A percentile compares a stretch with the other conserved stretches of the same genome.
These are phyloP conservation scores for Colletotrichum sp. DNA, from an alignment of 2,329 filamentous ascomycete species.

Conservation along the genomic window DNA sequence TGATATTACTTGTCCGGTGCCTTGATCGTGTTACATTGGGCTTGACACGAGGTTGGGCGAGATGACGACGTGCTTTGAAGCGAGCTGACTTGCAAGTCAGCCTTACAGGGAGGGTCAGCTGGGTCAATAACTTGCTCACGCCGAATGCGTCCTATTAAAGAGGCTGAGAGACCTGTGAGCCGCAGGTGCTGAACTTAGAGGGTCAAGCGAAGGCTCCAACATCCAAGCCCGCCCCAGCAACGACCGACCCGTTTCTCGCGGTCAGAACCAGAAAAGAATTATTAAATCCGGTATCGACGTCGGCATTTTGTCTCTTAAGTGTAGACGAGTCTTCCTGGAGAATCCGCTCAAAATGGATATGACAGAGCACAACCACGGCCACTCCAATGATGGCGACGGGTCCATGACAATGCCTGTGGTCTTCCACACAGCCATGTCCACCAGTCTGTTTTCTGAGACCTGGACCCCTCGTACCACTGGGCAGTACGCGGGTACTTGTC, in stretches of 20 bases:
- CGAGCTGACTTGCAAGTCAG: background rate
- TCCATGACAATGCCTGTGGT: background rate
- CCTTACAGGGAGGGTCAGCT: background rate
- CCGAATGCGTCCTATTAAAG: background rate
- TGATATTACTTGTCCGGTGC: background rate
- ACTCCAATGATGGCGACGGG: background rate
- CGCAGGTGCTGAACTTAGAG: background rate
- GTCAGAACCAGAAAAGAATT: background rate
- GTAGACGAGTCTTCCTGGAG: background rate
- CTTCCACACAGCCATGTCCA: constrained; percentile 6
- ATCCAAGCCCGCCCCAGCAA: background rate
- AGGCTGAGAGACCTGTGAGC: background rate
- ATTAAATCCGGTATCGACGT: background rate
- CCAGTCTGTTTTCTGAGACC: background rate
- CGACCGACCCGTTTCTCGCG: background rate
- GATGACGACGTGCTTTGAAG: background rate
- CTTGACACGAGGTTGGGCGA: background rate
- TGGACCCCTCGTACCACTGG: background rate
- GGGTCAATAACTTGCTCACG: background rate
- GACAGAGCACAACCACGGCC: background rate
- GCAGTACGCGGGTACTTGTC: constrained; percentile 1
- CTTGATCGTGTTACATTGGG: background rate
- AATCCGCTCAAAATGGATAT: background rate
- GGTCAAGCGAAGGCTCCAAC: background rate
- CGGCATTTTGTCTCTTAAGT: background rate